A percentile compares a stretch with the other conserved stretches of the same genome.
phyloP scores from a whole-genome alignment of 345 rosid genomes.

The Raphanus raphanistrum region DNA sequence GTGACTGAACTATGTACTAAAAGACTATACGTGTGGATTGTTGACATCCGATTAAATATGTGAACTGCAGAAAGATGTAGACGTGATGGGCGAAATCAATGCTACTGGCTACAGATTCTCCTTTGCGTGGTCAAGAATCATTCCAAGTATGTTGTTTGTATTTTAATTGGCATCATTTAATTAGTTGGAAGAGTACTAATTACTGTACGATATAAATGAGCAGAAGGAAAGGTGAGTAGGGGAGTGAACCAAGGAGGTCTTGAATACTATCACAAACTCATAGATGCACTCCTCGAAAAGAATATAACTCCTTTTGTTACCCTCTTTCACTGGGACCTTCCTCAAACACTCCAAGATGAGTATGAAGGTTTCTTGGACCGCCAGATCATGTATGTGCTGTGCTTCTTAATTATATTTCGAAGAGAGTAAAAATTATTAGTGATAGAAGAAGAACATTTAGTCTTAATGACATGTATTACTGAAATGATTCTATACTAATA shows the following conservation, averaged over 20 bases:
- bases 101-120: neutral
- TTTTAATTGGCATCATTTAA: neutral
- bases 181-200: neutral
- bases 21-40: neutral
- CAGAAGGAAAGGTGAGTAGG: neutral
- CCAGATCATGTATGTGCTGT: neutral
- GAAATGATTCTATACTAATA: neutral
- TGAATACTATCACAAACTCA: neutral
- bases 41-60: neutral
- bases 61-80: neutral
- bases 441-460: neutral
- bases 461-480: neutral
- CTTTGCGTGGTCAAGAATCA: constrained; percentile 1
- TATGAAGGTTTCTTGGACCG: neutral
- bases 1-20: neutral
- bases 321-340: neutral
- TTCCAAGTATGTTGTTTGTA: neutral
- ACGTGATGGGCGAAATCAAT: neutral
- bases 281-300: neutral
- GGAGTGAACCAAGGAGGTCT: neutral
- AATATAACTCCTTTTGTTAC: neutral
- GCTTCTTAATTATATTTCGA: neutral
- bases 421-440: neutral
- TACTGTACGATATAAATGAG: neutral
- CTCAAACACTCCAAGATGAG: neutral